Percentiles rank a stretch among this genome's conserved stretches.
phyloP scores from a whole-genome alignment of 1,284 basidiomycete genomes.

The Sanghuangporus weigelae region DNA sequence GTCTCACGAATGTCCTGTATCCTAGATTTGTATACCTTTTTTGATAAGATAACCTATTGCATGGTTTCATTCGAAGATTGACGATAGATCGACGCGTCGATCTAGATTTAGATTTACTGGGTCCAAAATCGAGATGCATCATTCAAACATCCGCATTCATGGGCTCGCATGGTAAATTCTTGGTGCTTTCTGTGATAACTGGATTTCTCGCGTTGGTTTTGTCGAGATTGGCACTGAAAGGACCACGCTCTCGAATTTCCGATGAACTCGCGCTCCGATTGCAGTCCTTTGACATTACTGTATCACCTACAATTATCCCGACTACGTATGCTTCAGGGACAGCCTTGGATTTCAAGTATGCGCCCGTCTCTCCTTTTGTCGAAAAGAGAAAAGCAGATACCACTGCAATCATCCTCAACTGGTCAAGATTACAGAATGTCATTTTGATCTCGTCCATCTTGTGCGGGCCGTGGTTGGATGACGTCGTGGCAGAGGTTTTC shows the following conservation, averaged over 20 bases:
- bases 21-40: not conserved
- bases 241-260: not conserved
- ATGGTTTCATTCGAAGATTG: not conserved
- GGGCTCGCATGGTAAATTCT: not conserved
- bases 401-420: slow-evolving; percentile 59
- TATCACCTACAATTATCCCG: not conserved
- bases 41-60: not conserved
- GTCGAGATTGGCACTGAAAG: not conserved
- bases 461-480: slow-evolving; percentile 43
- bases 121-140: too few species aligned
- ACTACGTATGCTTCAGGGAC: not conserved
- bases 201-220: not conserved
- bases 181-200: not conserved
- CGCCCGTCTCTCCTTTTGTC: not conserved
- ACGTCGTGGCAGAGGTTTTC: slow-evolving; percentile 43
- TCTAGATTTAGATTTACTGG: too few species aligned
- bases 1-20: not conserved
- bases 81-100: not conserved
- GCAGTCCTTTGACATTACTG: not conserved
- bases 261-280: slow-evolving; percentile 1
- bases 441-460: slow-evolving; percentile 46
- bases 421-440: slow-evolving; percentile 59
- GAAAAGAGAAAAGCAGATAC: slow-evolving; percentile 27
- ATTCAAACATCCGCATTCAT: too few species aligned
- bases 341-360: not conserved